Evolutionary conservation across 192 early-diverging fungal species (phyloP).

Genomic region (Podila verticillata): DNA sequence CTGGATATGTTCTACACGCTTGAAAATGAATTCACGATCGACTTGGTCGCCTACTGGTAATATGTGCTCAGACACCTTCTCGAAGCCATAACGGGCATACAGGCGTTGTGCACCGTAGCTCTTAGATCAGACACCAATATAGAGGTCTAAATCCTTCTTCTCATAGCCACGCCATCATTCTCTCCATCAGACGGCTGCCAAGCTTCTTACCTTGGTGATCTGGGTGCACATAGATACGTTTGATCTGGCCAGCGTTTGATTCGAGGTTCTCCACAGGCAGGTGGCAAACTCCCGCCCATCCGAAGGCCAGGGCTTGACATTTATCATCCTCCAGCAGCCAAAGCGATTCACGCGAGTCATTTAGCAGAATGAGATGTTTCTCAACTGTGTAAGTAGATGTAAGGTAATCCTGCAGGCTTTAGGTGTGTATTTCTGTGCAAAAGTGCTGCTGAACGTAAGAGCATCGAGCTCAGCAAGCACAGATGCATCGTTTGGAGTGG

Average conservation of each 20-base stretch:
- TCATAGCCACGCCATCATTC: constrained; percentile 27
- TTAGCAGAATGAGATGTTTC: constrained; percentile 20
- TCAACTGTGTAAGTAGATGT: constrained; percentile 29
- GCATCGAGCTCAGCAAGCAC: constrained; percentile 28
- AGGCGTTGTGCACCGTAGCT: constrained; percentile 40
- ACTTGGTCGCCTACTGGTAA: constrained; percentile 18
- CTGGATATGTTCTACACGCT: too few relatives aligned
- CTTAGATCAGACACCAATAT: constrained; percentile 45
- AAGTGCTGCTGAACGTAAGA: constrained; percentile 32
- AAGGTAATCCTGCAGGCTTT: constrained; percentile 24
- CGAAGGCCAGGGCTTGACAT: constrained; percentile 22
- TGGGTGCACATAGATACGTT: constrained; percentile 31
- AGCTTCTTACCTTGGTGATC: constrained; percentile 41
- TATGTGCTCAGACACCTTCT: constrained; percentile 19
- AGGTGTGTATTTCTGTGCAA: constrained; percentile 17
- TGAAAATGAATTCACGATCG: constrained; percentile 43
- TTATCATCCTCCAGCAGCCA: constrained; percentile 40
- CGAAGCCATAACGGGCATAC: constrained; percentile 28
- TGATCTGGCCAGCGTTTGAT: constrained; percentile 35
- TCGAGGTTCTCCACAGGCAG: constrained; percentile 23
- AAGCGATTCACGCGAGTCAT: constrained; percentile 24
- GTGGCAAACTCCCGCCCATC: constrained; percentile 38
- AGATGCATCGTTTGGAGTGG: constrained; percentile 25
- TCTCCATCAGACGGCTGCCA: constrained; percentile 15
- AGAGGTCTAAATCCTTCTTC: constrained; percentile 19